Evolutionary conservation across 345 rosid genomes (phyloP).

Genomic region (Carallia pectinifolia): DNA sequence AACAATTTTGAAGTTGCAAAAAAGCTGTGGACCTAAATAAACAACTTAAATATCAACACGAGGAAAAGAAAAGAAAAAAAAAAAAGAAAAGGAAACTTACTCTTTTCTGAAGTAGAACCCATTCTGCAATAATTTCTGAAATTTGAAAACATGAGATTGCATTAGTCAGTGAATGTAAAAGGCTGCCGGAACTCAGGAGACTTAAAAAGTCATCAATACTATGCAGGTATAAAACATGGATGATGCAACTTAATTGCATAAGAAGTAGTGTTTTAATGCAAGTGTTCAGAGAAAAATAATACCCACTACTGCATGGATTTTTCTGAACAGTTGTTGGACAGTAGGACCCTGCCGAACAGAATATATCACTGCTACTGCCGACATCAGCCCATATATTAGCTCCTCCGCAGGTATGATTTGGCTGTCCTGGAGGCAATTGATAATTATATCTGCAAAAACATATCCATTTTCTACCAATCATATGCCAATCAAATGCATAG

Average conservation of each 20-base stretch:
- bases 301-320: slow-evolving; percentile 78
- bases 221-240: background rate
- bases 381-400: slow-evolving; percentile 93
- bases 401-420: slow-evolving; percentile 89
- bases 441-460: slow-evolving; percentile 63
- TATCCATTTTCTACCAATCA: background rate
- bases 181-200: slow-evolving; percentile 9
- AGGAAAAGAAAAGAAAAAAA: background rate
- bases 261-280: background rate
- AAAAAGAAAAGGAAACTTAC: slow-evolving; percentile 36
- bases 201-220: background rate
- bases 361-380: slow-evolving; percentile 57
- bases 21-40: background rate
- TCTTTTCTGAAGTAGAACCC: slow-evolving; percentile 64
- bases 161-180: slow-evolving; percentile 19
- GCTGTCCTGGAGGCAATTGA: slow-evolving; percentile 68
- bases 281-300: slow-evolving; percentile 46
- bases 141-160: slow-evolving; percentile 15
- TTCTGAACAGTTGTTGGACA: slow-evolving; percentile 65
- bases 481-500: background rate
- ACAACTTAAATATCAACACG: background rate
- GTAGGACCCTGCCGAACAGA: slow-evolving; percentile 86
- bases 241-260: background rate
- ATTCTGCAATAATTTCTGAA: slow-evolving; percentile 75
- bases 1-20: background rate